Conservation (phyloP, 169 alveolate species). For the Eimeria acervulina region DNA sequence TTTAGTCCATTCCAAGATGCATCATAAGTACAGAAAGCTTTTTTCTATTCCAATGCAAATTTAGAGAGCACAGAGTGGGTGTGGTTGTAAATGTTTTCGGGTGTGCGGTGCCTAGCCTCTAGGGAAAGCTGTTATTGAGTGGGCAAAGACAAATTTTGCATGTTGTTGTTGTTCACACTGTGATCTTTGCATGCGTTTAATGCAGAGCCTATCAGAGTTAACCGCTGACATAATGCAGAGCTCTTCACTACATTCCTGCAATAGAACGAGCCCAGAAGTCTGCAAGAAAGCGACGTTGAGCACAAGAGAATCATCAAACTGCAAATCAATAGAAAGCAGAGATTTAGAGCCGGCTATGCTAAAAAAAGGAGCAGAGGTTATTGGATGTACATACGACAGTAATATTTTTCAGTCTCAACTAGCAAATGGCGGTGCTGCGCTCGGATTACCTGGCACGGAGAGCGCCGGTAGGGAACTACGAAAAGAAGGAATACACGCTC, state of each 20-base stretch:
- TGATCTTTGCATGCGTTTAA: not conserved
- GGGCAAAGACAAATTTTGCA: not conserved
- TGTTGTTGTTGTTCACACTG: not conserved
- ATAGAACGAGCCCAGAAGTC: too few relatives aligned
- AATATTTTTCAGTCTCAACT: not conserved
- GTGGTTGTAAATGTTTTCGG: not conserved
- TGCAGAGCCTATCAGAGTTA: not conserved
- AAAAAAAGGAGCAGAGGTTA: not conserved
- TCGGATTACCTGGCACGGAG: not conserved
- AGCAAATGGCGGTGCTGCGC: not conserved
- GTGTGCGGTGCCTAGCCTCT: not conserved
- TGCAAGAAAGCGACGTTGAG: not conserved
- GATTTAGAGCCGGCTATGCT: not conserved
- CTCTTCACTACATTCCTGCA: not conserved
- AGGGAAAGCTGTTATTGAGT: not conserved
- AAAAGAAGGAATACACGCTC: not conserved
- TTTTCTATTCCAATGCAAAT: too few relatives aligned
- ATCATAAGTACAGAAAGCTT: too few relatives aligned
- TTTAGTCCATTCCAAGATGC: too few relatives aligned
- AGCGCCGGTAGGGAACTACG: not conserved
- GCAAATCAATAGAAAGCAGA: not conserved
- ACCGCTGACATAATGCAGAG: not conserved
- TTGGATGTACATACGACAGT: not conserved
- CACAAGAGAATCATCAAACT: not conserved
- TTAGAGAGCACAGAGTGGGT: not conserved